Conservation (phyloP, 306 rosid species). For the Ceratonia siliqua region DNA sequence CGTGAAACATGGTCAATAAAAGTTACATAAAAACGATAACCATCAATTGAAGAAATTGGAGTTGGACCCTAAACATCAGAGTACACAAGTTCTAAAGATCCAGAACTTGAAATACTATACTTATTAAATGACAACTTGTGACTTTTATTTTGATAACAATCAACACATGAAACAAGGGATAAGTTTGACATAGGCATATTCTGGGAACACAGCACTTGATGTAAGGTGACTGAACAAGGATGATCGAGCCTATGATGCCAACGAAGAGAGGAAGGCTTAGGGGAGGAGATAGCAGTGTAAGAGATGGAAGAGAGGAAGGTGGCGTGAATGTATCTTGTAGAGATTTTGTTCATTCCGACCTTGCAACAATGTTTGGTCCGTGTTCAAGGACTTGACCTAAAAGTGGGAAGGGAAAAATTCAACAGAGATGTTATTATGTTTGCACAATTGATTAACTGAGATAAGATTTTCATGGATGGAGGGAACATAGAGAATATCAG, state of each 20-base stretch:
- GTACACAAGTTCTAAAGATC: neutral
- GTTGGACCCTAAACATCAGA: neutral
- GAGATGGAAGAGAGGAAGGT: too few relatives aligned
- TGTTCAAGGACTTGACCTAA: neutral
- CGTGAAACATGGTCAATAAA: neutral
- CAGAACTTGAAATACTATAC: neutral
- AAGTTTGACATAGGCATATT: neutral
- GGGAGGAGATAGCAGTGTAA: neutral
- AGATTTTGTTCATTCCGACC: neutral
- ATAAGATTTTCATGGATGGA: neutral
- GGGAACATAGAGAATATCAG: neutral
- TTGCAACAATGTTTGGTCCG: neutral
- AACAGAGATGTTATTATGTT: neutral
- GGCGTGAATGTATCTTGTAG: neutral
- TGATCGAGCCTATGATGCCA: neutral
- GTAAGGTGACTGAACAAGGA: neutral
- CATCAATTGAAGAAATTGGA: neutral
- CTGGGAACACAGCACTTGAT: neutral
- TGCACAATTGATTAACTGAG: neutral
- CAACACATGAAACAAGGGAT: neutral
- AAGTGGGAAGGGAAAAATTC: neutral
- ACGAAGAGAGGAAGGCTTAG: neutral
- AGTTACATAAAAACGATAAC: neutral
- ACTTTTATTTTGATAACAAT: neutral
- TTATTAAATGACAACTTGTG: neutral